Percentiles rank a stretch among this genome's conserved stretches.
Evolutionary conservation across 2,329 filamentous ascomycete species (phyloP).

Genomic region (Talaromyces sp.): DNA sequence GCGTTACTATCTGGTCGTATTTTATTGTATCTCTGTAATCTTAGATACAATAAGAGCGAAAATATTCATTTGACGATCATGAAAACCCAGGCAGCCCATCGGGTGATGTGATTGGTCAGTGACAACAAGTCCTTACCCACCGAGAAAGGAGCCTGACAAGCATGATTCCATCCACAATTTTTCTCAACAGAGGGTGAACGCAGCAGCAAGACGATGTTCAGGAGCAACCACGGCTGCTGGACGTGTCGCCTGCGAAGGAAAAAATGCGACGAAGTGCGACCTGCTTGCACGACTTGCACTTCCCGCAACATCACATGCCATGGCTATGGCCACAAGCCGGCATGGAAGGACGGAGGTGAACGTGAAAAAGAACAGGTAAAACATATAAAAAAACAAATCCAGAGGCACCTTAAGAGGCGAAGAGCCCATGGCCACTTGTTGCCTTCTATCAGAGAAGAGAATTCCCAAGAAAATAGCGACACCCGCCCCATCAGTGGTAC

Average conservation of each 20-base stretch:
- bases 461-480: neutral
- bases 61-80: neutral
- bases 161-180: neutral
- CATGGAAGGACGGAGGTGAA: constrained; percentile 4
- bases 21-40: neutral
- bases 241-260: constrained; percentile 62
- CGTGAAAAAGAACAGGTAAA: neutral
- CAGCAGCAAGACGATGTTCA: neutral
- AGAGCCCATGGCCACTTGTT: neutral
- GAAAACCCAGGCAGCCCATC: neutral
- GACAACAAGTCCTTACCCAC: neutral
- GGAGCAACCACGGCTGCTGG: constrained; percentile 48
- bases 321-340: constrained; percentile 5
- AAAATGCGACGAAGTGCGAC: constrained; percentile 64
- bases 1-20: neutral
- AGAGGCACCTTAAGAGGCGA: neutral
- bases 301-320: constrained; percentile 7
- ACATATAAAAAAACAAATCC: neutral
- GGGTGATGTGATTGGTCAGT: neutral
- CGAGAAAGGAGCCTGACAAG: neutral
- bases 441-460: neutral
- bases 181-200: neutral
- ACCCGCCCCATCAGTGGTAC: neutral
- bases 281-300: constrained; percentile 56
- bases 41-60: neutral